A percentile compares a stretch with the other conserved stretches of the same genome.
phyloP scores from a whole-genome alignment of 75 land plant species.

The Gnetum montanum region DNA sequence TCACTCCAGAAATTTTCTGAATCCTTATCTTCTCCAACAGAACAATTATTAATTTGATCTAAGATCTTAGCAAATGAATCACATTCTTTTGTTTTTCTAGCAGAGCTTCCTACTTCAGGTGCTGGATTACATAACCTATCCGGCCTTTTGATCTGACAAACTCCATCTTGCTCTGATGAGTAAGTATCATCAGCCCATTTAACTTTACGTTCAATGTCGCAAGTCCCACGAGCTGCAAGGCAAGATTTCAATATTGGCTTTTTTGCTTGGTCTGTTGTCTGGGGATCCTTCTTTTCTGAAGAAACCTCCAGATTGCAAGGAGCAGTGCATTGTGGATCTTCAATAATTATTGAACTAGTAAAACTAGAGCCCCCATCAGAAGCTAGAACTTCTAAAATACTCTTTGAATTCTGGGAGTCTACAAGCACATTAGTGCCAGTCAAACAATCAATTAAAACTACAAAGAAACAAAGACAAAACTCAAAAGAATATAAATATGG shows the following conservation, averaged over 20 bases:
- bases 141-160: too few species aligned
- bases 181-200: constrained; percentile 72
- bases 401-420: constrained; percentile 3
- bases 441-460: too few species aligned
- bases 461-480: too few species aligned
- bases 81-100: too few species aligned
- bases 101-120: too few species aligned
- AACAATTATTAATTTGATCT: constrained; percentile 9
- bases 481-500: too few species aligned
- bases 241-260: constrained; percentile 27
- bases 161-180: too few species aligned
- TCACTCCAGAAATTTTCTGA: not conserved
- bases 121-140: too few species aligned
- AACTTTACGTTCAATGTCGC: constrained; percentile 21
- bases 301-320: too few species aligned
- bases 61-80: constrained; percentile 11
- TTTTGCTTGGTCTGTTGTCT: constrained; percentile 2
- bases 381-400: too few species aligned
- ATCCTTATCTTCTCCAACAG: not conserved
- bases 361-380: constrained; percentile 10
- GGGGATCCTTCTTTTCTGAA: not conserved
- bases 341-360: constrained; percentile 25
- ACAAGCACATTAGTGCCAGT: not conserved
- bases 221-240: constrained; percentile 22
- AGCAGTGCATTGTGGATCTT: not conserved